Percentiles rank a stretch among this genome's conserved stretches.
Evolutionary conservation across 371 early-diverging fungal species (phyloP).

Genomic region (Actinomortierella wolfii): DNA sequence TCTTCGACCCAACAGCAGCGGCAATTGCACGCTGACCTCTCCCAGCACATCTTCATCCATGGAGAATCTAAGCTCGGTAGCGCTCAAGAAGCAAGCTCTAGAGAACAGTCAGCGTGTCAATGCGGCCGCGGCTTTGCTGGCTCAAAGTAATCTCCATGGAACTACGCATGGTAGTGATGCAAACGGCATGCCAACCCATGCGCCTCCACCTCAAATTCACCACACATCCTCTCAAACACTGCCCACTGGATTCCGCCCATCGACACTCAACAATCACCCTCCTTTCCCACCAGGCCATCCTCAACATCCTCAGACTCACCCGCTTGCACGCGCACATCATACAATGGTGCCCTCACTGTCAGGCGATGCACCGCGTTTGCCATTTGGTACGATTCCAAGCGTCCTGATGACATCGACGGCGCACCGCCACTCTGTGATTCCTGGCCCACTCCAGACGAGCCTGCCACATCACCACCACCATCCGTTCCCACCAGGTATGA

Average conservation of each 20-base stretch:
- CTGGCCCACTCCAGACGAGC: neutral
- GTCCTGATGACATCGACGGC: neutral
- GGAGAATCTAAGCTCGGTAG: neutral
- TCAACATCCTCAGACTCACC: too few relatives aligned
- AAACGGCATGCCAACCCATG: neutral
- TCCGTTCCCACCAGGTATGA: neutral
- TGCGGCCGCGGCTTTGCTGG: neutral
- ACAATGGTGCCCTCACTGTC: neutral
- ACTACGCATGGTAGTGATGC: neutral
- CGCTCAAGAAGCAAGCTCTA: slow-evolving; percentile 9
- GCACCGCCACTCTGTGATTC: neutral
- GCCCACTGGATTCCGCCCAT: neutral
- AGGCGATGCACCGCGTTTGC: neutral
- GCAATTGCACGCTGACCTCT: neutral
- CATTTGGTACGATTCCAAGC: too few relatives aligned
- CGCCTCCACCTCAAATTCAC: neutral
- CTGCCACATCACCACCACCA: neutral
- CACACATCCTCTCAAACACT: neutral
- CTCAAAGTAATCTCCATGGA: neutral
- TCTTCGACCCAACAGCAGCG: too few relatives aligned
- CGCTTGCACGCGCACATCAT: neutral
- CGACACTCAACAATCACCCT: neutral
- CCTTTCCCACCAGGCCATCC: too few relatives aligned
- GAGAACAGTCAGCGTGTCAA: slow-evolving; percentile 3
- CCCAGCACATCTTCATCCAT: neutral